Base-by-base conservation (phyloP, 345 rosid genomes). In the Arabis hirsuta region DNA sequence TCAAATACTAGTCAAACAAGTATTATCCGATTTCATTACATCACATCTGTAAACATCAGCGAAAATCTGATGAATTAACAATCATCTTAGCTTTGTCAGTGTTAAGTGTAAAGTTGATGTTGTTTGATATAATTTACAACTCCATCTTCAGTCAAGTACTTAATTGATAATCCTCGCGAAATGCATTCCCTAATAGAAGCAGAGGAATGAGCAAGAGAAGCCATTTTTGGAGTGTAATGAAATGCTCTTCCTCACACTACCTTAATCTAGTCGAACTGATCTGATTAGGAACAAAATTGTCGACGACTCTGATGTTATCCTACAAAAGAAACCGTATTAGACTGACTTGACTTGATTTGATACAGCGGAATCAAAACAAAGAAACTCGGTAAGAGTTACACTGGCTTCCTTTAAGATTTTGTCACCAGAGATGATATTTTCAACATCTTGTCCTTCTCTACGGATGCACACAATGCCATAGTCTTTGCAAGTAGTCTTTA, bases 381-480 rank as follows among this genome's bases (percentile, higher is more conserved):
- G 10, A 13, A 57, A 22, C 27, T 56, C 9, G 36, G 38, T 59
- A 67, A 22, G 5, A 62, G 77, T 76, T 32, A 88, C 98, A 83
- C 55, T 63, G 57, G 72, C 65, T 73, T 84, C 80, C 26, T 77
- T 68, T 81, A 95, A 63, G 75, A 86, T 88, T 46, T 56, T 74
- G 73, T 88, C 82, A 14, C 67, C 67, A 3, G 67, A 65, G 65
- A 91, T 84, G 32, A 86, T 84, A 73, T 76, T 83, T 41, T 88
- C 87, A 76, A 88, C 74, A 69, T 86, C 87, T 74, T 84, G 92
- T 36, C 88, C 96, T 78, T 88, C 96, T 79, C 97, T 81, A 24
- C 86, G 88, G 39, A 95, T 91, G 87, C 96, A 91, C 47, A 86
- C 89, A 73, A 87, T 81, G 12, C 99, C 99, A 73, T 80, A 89